Conservation (phyloP, 352 stramenopile genomes). For the Phytophthora ohioensis region DNA sequence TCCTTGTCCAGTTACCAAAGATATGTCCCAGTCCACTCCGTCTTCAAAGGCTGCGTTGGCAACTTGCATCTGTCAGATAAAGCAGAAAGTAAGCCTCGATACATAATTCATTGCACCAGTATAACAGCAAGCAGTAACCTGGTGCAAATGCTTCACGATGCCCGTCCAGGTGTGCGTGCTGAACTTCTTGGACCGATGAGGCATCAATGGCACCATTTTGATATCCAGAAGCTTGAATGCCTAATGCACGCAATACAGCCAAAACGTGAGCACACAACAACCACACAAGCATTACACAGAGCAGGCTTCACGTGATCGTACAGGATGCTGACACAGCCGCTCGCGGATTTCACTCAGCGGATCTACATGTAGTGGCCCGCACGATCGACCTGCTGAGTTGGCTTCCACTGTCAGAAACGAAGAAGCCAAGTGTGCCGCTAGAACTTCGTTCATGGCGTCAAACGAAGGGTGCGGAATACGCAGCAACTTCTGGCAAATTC, state of each 20-base stretch:
- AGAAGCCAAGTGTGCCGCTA: conserved; percentile 69
- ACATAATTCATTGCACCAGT: neutral
- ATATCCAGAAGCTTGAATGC: conserved; percentile 79
- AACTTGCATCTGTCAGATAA: conserved; percentile 66
- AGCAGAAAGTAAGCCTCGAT: conserved; percentile 1
- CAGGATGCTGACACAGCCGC: conserved; percentile 66
- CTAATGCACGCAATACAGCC: conserved; percentile 30
- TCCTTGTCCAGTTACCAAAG: conserved; percentile 37
- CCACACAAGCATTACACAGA: neutral
- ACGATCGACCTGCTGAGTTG: conserved; percentile 1
- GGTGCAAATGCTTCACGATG: conserved; percentile 77
- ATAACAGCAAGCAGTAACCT: conserved; percentile 37
- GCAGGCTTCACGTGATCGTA: conserved; percentile 26
- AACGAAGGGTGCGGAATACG: conserved; percentile 68
- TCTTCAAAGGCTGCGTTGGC: conserved; percentile 66
- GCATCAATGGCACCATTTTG: conserved; percentile 77
- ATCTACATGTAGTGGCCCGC: conserved; percentile 20
- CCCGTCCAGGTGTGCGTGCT: conserved; percentile 80
- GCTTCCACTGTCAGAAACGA: conserved; percentile 51
- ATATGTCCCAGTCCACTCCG: conserved; percentile 67
- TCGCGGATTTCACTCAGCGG: conserved; percentile 52
- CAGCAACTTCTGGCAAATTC: conserved; percentile 66
- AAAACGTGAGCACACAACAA: neutral
- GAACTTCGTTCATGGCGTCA: conserved; percentile 66
- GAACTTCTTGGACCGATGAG: conserved; percentile 71